Percentiles rank a stretch among this genome's conserved stretches.
Conservation (phyloP, 129 eudicot species). For the Saposhnikovia divaricata region DNA sequence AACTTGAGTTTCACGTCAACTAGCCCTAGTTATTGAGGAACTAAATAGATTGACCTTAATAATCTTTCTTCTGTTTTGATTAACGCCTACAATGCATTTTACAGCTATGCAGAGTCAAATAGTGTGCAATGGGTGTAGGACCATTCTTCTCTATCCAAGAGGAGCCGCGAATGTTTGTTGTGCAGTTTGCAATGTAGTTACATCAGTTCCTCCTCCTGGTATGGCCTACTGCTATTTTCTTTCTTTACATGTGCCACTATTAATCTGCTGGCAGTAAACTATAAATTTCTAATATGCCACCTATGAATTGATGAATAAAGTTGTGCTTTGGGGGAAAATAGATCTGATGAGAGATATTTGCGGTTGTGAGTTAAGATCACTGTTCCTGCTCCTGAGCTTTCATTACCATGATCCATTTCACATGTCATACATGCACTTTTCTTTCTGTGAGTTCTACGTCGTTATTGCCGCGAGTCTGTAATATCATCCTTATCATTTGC, state of each 20-base stretch:
- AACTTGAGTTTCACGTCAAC: not conserved
- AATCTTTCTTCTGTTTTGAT: not conserved
- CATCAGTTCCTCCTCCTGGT: constrained; percentile 71
- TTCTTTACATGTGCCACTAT: not conserved
- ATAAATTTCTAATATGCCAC: not conserved
- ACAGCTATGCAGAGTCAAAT: constrained; percentile 70
- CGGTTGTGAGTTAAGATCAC: not conserved
- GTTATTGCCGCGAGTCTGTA: not conserved
- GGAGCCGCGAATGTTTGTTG: constrained; percentile 85
- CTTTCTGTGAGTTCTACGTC: not conserved
- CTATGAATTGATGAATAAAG: not conserved
- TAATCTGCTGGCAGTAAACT: too few species aligned
- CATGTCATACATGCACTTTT: not conserved
- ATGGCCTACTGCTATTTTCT: constrained; percentile 3
- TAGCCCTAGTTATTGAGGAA: not conserved
- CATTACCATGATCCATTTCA: not conserved
- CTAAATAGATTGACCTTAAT: not conserved
- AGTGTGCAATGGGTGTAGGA: constrained; percentile 76
- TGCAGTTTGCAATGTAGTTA: constrained; percentile 62
- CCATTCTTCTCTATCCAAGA: constrained; percentile 65
- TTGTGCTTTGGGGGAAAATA: not conserved
- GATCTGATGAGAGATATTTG: not conserved
- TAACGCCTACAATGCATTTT: not conserved
- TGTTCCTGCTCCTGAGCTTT: not conserved
- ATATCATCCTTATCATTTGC: constrained; percentile 9